Evolutionary conservation across 192 early-diverging fungal species (phyloP).

Genomic region (Chytriomyces sp.): DNA sequence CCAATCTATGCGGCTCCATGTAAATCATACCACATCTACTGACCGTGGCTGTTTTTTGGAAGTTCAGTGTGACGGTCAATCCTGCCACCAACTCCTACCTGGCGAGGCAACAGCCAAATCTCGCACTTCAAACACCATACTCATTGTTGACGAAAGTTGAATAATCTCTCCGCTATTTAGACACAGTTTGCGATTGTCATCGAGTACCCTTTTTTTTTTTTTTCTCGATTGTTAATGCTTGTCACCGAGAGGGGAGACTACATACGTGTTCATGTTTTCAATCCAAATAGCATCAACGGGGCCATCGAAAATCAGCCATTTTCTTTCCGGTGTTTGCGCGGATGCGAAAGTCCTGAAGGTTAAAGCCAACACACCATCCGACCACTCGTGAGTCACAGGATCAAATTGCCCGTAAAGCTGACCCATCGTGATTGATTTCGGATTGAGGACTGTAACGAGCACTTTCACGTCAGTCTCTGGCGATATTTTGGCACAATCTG

Average conservation of each 20-base stretch:
- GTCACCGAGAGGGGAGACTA: too few species aligned
- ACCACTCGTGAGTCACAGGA: constrained; percentile 64
- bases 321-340: constrained; percentile 53
- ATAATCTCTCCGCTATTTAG: constrained; percentile 66
- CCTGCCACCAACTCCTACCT: constrained; percentile 33
- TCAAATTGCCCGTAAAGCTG: constrained; percentile 68
- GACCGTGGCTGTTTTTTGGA: constrained; percentile 51
- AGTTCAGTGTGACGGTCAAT: not conserved
- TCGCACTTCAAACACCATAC: constrained; percentile 64
- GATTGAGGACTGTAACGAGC: constrained; percentile 50
- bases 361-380: constrained; percentile 60
- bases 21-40: constrained; percentile 70
- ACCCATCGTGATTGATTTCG: constrained; percentile 68
- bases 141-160: constrained; percentile 63
- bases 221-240: constrained; percentile 51
- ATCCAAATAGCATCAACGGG: constrained; percentile 70
- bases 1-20: constrained; percentile 58
- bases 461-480: constrained; percentile 55
- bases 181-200: constrained; percentile 65
- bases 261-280: constrained; percentile 58
- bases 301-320: constrained; percentile 67
- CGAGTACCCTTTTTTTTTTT: constrained; percentile 66
- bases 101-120: constrained; percentile 64
- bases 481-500: constrained; percentile 51
- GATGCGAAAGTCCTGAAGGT: constrained; percentile 63